Conservation (phyloP, 177 flowering plant species). For the Tripterygium wilfordii region DNA sequence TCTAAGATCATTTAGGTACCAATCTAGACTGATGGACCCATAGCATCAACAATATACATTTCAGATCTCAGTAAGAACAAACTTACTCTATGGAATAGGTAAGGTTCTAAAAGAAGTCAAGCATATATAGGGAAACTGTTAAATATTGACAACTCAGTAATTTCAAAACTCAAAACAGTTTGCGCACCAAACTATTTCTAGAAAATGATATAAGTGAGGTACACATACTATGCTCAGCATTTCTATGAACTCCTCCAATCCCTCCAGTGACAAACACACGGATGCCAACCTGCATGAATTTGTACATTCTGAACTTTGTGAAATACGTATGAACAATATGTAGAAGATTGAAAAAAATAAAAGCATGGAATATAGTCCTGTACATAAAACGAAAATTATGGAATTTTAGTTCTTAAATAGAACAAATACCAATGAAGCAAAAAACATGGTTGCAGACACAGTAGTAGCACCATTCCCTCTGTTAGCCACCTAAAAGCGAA, state of each 20-base stretch:
- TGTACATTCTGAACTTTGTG: not conserved
- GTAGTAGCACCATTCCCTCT: constrained; percentile 92
- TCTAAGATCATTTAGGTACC: too few relatives aligned
- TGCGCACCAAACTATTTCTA: not conserved
- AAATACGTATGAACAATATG: too few relatives aligned
- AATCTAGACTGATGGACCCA: too few relatives aligned
- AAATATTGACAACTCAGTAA: not conserved
- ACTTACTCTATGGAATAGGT: too few relatives aligned
- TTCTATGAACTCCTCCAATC: constrained; percentile 92
- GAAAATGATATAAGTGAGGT: not conserved
- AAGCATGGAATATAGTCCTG: not conserved
- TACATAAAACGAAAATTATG: too few relatives aligned
- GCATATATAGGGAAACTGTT: not conserved
- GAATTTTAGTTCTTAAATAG: too few relatives aligned
- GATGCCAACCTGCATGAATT: constrained; percentile 70
- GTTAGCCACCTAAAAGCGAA: constrained; percentile 56
- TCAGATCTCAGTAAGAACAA: too few relatives aligned
- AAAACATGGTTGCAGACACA: constrained; percentile 91
- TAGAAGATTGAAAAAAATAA: not conserved
- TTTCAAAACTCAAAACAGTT: not conserved
- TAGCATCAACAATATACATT: too few relatives aligned
- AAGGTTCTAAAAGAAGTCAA: too few relatives aligned
- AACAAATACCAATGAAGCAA: constrained; percentile 74
- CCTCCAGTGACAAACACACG: constrained; percentile 95
- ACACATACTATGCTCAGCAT: constrained; percentile 80